Evolutionary conservation across 75 land plant genomes (phyloP), one percentile per base, ranked within the genome.

Genomic region (Cryptomeria japonica): DNA sequence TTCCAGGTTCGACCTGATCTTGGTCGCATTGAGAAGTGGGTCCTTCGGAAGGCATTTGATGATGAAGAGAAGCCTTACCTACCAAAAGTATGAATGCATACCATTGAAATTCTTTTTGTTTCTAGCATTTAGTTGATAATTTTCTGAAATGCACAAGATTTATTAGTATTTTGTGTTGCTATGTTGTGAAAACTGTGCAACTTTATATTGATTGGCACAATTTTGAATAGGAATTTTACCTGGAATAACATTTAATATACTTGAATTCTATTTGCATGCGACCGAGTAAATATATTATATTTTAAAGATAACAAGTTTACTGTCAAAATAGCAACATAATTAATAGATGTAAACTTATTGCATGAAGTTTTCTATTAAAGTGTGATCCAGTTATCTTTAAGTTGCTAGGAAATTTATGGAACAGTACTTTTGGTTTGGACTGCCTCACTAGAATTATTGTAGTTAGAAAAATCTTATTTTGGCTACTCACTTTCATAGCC

Each of bases 1-100:
- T 56, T 32, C 14, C 90, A 95, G 98, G 92, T 96, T 18, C 91
- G 89, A 42, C 92, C 85, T 56, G 92, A 93, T 16, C 86, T 94
- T 84, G 95, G 95, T 1, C 92, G 94, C 3, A 94, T 97, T 82
- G 99, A 97, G 93, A 97, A 97, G 89, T 97, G 97, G 97, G 87
- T 97, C 13, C 87, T 97, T 55, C 92, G 99, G 64, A 93, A 86
- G 86, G 99, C 99, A 61, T 97, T 97, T 86, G 99, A 97, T 82
- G 97, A 93, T 90, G 94, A 91, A 82, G 89, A 95, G 39, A 90
- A 90, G 18, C 99, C 99, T 14, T 97, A 93, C 87, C 89, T 97
- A 32, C 99, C 99, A 41, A 94, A 95, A 95, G 99, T 94, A 39
- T 47, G 53, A 53, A 82, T 12, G 47, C 15, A 82, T n/a, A 25